Conservation (phyloP, 1,284 basidiomycete species). For the Volvariella surrecta region DNA sequence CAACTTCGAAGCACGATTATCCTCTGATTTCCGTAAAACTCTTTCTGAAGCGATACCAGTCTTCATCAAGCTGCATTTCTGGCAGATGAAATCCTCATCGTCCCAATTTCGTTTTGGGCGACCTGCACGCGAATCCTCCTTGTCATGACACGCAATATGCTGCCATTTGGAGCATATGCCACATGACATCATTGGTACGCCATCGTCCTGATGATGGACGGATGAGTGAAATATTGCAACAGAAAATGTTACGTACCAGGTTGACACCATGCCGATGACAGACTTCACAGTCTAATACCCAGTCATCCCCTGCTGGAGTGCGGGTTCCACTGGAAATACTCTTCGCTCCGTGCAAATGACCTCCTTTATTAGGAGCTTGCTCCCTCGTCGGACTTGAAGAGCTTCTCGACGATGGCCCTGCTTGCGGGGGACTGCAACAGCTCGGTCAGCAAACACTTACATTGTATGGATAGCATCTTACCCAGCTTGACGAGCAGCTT, state of each 20-base stretch:
- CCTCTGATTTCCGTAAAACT: too few relatives aligned
- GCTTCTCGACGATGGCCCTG: too few relatives aligned
- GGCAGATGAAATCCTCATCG: conserved; percentile 55
- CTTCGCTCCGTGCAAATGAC: too few relatives aligned
- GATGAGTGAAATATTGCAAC: conserved; percentile 7
- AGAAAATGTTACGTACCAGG: conserved; percentile 33
- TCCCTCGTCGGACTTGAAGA: too few relatives aligned
- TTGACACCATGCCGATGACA: conserved; percentile 66
- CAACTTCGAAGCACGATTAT: too few relatives aligned
- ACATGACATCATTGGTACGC: conserved; percentile 70
- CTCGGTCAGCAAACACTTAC: too few relatives aligned
- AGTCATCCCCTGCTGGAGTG: conserved; percentile 49
- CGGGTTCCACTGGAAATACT: conserved; percentile 25
- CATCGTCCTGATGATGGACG: conserved; percentile 63
- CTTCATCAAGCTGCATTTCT: conserved; percentile 29
- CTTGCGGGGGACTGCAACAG: too few relatives aligned
- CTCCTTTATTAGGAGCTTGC: too few relatives aligned
- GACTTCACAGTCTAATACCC: conserved; percentile 82
- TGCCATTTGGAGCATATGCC: conserved; percentile 78
- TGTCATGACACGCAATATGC: conserved; percentile 72
- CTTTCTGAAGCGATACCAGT: not conserved
- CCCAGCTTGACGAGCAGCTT: conserved; percentile 15
- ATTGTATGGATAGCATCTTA: conserved; percentile 12
- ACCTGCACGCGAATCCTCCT: conserved; percentile 47
- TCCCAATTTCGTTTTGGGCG: conserved; percentile 65